phyloP scores from a whole-genome alignment of 2,329 filamentous ascomycete species.

The Ophioceras dolichostomum region DNA sequence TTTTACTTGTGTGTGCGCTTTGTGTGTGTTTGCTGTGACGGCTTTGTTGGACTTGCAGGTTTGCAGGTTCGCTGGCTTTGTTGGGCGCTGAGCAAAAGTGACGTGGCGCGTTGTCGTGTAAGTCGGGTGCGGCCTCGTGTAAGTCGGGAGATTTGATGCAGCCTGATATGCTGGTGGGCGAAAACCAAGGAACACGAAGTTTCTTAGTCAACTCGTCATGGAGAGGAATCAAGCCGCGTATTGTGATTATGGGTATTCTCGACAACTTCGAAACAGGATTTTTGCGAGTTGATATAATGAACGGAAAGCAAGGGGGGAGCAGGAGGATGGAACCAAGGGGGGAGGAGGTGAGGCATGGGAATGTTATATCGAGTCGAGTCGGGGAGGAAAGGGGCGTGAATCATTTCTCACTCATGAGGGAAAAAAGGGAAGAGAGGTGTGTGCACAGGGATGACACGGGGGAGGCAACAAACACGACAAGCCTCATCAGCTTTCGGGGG shows the following conservation, averaged over 20 bases:
- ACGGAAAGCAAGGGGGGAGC: background rate
- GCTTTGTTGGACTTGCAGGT: no score
- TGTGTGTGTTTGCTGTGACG: no score
- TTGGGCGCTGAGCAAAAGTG: background rate
- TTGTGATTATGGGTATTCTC: no score
- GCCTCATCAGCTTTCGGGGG: no score
- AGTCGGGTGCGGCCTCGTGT: background rate
- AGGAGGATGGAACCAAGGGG: background rate
- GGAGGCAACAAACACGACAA: no score
- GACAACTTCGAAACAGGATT: background rate
- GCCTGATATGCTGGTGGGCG: background rate
- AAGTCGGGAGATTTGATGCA: background rate
- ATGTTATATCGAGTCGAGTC: no score
- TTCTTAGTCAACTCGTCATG: no score
- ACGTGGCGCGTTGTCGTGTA: constrained; percentile 2
- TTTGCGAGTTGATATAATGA: background rate
- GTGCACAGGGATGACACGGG: no score
- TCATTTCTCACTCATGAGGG: background rate
- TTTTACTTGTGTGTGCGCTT: no score
- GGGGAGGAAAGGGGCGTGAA: no score
- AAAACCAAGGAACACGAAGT: background rate
- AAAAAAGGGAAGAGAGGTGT: background rate
- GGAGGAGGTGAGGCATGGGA: background rate
- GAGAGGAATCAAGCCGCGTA: no score
- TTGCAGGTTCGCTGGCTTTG: no score